Base-by-base conservation (phyloP, 2,329 filamentous ascomycete genomes). In the Zarea fungicola region DNA sequence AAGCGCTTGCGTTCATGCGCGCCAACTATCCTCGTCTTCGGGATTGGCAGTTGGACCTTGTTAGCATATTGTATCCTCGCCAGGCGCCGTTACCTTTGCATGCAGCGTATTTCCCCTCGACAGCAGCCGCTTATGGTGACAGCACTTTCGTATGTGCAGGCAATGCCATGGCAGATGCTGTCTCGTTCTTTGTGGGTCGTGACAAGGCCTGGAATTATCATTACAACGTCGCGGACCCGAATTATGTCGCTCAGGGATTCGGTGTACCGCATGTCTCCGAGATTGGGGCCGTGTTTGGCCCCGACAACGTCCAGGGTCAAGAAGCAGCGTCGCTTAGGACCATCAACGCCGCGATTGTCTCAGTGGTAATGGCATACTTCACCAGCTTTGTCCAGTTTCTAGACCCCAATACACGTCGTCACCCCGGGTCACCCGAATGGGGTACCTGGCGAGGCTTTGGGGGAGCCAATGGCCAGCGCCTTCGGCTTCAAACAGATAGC, bases 231-330 rank as follows among this genome's bases (percentile, higher is more conserved):
- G 57, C 58, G 31, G 74, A 76, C 58, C 49, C 56, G 2, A 52
- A 58, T 14, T 63, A 67, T 54, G 44, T 55, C 0, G 63, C 62
- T 6, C 26, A 48, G 1, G 76, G 76, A 1, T 50, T 71, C 3
- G 76, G 76, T 18, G 72, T 76, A 4, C 71, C 69, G 23, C 76
- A 79, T 58, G 63, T 73, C 13, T 71, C 70, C 50, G 73, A 78
- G 36, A 61, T 62, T 13, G 66, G 68, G 21, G 76, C 76, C 49
- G 63, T 79, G 29, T 76, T 77, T 54, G 76, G 75, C 3, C 70
- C 73, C 5, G 49, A 62, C 56, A 25, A 57, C 56, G 26, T 49
- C 46, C 26, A 14, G 18, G 32, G 52, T 1, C 35, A 45, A 9
- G 61, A 58, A 21, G 61, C 57, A 10, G 51, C 44, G 35, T 73